Evolutionary conservation across 2,329 filamentous ascomycete genomes (phyloP).

Genomic region (Salinomyces thailandicus): DNA sequence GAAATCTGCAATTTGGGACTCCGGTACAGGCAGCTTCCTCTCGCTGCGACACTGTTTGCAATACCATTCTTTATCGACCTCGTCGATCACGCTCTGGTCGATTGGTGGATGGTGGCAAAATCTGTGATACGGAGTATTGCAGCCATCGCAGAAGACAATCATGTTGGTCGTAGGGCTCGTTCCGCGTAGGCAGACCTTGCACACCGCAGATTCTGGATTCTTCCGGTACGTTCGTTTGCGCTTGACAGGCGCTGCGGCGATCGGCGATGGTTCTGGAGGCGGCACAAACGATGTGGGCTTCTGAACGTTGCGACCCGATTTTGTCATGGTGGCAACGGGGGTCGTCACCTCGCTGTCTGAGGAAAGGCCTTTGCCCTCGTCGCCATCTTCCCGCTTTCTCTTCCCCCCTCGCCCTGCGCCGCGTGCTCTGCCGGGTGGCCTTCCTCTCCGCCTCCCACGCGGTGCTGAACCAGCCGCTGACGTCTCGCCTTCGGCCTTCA

Average conservation of each 20-base stretch:
- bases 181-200: slow-evolving; percentile 61
- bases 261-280: slow-evolving; percentile 38
- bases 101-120: slow-evolving; percentile 70
- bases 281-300: slow-evolving; percentile 56
- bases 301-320: slow-evolving; percentile 62
- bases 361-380: slow-evolving; percentile 33
- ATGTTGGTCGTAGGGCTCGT: slow-evolving; percentile 63
- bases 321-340: slow-evolving; percentile 55
- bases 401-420: slow-evolving; percentile 28
- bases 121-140: slow-evolving; percentile 71
- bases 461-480: slow-evolving; percentile 3
- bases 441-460: slow-evolving; percentile 10
- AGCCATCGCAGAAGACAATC: slow-evolving; percentile 79
- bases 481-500: not conserved
- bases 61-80: slow-evolving; percentile 60
- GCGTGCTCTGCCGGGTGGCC: slow-evolving; percentile 26
- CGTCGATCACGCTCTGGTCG: slow-evolving; percentile 54
- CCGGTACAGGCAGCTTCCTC: slow-evolving; percentile 31
- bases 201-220: slow-evolving; percentile 50
- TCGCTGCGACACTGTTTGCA: slow-evolving; percentile 52
- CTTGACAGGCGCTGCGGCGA: slow-evolving; percentile 31
- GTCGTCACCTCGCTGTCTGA: slow-evolving; percentile 36
- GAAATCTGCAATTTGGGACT: slow-evolving; percentile 32
- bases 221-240: slow-evolving; percentile 48
- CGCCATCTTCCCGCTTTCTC: slow-evolving; percentile 26